Conservation (phyloP, 164 flowering plant species). For the Paratinospora sagittata region DNA sequence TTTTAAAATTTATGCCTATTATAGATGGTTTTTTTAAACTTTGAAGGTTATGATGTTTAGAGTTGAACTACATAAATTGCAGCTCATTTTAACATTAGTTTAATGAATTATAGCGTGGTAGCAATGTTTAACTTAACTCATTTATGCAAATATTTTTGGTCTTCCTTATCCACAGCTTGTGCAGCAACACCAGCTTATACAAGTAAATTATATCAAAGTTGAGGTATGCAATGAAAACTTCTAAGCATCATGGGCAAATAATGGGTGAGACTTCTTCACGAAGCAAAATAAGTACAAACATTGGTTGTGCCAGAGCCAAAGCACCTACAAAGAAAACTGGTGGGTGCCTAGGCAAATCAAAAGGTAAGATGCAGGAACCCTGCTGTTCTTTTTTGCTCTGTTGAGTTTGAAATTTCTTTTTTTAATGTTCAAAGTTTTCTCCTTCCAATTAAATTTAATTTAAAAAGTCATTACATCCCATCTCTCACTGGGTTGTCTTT, state of each 20-base stretch:
- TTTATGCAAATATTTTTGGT: background rate
- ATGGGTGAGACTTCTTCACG: conserved; percentile 12
- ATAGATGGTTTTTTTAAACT: too few species aligned
- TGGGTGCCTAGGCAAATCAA: conserved; percentile 4
- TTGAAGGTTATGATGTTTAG: too few species aligned
- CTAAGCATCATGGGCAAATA: conserved; percentile 13
- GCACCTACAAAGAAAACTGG: conserved; percentile 19
- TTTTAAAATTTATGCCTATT: too few species aligned
- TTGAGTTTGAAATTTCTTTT: background rate
- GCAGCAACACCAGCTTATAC: background rate
- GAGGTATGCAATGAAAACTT: conserved; percentile 21
- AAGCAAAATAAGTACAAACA: conserved; percentile 4
- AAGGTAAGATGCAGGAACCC: conserved; percentile 9
- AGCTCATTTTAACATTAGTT: background rate
- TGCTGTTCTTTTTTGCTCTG: background rate
- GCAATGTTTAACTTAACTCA: background rate
- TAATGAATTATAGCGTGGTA: background rate
- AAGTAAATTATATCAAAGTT: conserved; percentile 8
- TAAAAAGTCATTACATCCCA: background rate
- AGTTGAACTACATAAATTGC: too few species aligned
- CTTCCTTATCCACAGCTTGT: conserved; percentile 2
- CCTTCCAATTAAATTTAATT: background rate
- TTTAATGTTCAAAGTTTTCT: background rate
- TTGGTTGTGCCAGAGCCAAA: conserved; percentile 6
- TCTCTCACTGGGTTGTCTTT: background rate